Base-by-base conservation (phyloP, 148 eudicot species). In the Agrostemma githago region DNA sequence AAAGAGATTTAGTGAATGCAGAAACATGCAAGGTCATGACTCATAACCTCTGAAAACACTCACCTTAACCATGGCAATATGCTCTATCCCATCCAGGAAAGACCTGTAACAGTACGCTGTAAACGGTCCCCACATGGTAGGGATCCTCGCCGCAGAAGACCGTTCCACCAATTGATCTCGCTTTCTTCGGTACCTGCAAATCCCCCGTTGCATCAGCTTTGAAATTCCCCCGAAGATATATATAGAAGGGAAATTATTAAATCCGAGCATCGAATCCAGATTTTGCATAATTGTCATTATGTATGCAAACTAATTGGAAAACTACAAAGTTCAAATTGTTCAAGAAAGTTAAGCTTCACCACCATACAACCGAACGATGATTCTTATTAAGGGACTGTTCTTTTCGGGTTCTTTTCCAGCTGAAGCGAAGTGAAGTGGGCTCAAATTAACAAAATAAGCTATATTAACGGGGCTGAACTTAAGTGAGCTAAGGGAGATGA, bases 11-110 rank as follows among this genome's bases (percentile, higher is more conserved):
- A 48, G 53, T 48, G 53, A 43, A 3, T 17, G 16, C 44, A 38
- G 44, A 65, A 16, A 11, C 51, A 42, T 0, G 20, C 67, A 12
- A 5, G 53, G 59, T 26, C n/a, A 37, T 54, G 34, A 26, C 37
- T 26, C n/a, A 37, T 54, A 53, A 26, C 37, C 10, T 48, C 17
- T 34, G 34, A 59, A 76, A 56, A 2, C 54, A 57, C 87, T 78
- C 79, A 93, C 98, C 90, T 93, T 90, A 76, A 93, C 98, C 96
- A 93, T 89, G 2, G 96, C 98, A 68, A 93, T 90, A 76, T 93
- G 98, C 82, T 93, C 96, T 38, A 93, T 93, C 56, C 93, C 96
- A 75, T 93, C 98, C 75, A 93, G 74, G 74, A 86, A 66, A n/a
- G 98, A 93, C 63, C 84, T 79, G 70, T 89, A 93, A 76, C 98